phyloP scores from a whole-genome alignment of 2,329 filamentous ascomycete species.

The Rhynchosporium agropyri region DNA sequence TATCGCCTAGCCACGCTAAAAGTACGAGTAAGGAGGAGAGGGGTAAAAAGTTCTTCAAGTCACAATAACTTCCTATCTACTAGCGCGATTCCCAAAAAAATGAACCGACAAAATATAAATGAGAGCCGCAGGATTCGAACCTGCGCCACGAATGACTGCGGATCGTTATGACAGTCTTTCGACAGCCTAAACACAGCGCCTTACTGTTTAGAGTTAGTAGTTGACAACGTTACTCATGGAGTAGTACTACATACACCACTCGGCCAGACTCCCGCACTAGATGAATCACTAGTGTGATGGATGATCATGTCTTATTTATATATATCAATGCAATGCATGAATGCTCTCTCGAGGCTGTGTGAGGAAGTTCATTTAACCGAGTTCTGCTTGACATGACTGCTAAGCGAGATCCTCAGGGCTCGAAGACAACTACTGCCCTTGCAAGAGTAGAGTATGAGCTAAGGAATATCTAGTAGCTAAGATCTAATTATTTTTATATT shows the following conservation, averaged over 20 bases:
- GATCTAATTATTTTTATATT: no score
- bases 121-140: constrained; percentile 21
- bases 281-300: background rate
- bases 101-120: background rate
- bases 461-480: no score
- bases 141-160: constrained; percentile 38
- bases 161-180: constrained; percentile 35
- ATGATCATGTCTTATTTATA: background rate
- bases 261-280: background rate
- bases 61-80: background rate
- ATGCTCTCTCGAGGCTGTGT: no score
- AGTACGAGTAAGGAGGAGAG: no score
- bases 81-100: background rate
- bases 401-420: no score
- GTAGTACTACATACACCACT: background rate
- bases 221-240: background rate
- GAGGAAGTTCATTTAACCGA: no score
- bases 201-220: background rate
- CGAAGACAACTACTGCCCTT: no score
- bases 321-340: no score
- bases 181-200: constrained; percentile 47
- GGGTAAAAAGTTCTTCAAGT: background rate
- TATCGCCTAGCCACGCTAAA: no score
- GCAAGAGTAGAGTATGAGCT: no score
- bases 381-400: no score